Conservation (phyloP, 1,284 basidiomycete species). For the Malassezia caprae region DNA sequence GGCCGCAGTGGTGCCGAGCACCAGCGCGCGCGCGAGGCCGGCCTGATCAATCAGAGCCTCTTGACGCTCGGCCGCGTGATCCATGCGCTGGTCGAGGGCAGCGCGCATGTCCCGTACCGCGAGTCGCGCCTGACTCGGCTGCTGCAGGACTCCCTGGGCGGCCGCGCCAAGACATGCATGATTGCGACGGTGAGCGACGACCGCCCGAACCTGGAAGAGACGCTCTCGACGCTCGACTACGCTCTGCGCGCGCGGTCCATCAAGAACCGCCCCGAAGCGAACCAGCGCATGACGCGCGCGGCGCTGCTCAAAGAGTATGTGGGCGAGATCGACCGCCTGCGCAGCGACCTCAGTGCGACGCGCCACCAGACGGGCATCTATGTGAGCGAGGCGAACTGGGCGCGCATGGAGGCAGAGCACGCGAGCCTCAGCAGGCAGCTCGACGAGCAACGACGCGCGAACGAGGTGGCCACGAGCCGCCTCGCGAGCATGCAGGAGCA, state of each 20-base stretch:
- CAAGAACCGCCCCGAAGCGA: slow-evolving; percentile 87
- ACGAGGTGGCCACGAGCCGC: slow-evolving; percentile 40
- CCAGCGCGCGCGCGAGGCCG: slow-evolving; percentile 86
- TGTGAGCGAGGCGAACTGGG: slow-evolving; percentile 34
- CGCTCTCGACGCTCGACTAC: slow-evolving; percentile 93
- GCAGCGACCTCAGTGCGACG: slow-evolving; percentile 64
- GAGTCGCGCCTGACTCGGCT: slow-evolving; percentile 83
- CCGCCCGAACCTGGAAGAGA: slow-evolving; percentile 78
- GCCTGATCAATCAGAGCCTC: slow-evolving; percentile 97
- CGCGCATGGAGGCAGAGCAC: slow-evolving; percentile 31
- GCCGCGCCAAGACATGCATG: slow-evolving; percentile 93
- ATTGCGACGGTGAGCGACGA: slow-evolving; percentile 63
- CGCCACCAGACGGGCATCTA: slow-evolving; percentile 43
- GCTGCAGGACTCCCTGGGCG: slow-evolving; percentile 96
- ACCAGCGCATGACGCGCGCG: slow-evolving; percentile 84
- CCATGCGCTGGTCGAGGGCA: slow-evolving; percentile 86
- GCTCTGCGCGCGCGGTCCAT: slow-evolving; percentile 92
- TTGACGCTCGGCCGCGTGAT: slow-evolving; percentile 93
- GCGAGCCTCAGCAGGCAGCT: slow-evolving; percentile 25
- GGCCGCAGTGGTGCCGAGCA: slow-evolving; percentile 91
- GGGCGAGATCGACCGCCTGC: slow-evolving; percentile 85
- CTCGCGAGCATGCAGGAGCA: slow-evolving; percentile 41
- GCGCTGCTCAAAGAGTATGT: slow-evolving; percentile 89
- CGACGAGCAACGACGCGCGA: slow-evolving; percentile 31
- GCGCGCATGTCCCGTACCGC: slow-evolving; percentile 75